Percentiles rank a stretch among this genome's conserved stretches.
Evolutionary conservation across 1,284 basidiomycete genomes (phyloP).

Genomic region (Cryptococcus sp.): DNA sequence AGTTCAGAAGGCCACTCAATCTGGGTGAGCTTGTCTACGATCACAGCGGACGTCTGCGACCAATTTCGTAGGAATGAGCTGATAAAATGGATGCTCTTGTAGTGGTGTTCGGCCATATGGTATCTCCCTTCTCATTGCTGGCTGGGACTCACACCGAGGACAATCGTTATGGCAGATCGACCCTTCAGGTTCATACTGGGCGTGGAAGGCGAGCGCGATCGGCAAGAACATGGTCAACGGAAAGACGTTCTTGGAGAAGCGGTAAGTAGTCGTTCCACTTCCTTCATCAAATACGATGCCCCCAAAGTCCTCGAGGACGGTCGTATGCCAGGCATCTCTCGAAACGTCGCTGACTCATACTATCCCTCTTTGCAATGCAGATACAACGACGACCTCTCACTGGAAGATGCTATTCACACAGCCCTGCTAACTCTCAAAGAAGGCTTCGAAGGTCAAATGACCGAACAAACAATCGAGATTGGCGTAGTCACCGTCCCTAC

Average conservation of each 20-base stretch:
- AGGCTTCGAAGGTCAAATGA: slow-evolving; percentile 99
- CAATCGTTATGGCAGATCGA: slow-evolving; percentile 97
- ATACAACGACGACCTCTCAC: slow-evolving; percentile 98
- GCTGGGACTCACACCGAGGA: slow-evolving; percentile 89
- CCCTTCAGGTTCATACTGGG: slow-evolving; percentile 98
- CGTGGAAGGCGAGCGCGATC: slow-evolving; percentile 99
- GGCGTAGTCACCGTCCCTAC: slow-evolving; percentile 90
- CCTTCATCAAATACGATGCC: background rate
- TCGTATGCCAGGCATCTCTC: background rate
- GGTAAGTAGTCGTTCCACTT: slow-evolving; percentile 59
- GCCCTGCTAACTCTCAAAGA: slow-evolving; percentile 98
- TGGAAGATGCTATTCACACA: slow-evolving; percentile 99
- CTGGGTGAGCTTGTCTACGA: slow-evolving; percentile 67
- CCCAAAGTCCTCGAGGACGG: background rate
- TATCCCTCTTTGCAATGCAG: slow-evolving; percentile 54
- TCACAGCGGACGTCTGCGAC: slow-evolving; percentile 3
- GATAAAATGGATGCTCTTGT: slow-evolving; percentile 6
- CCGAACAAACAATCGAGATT: slow-evolving; percentile 99
- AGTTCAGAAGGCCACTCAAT: slow-evolving; percentile 99
- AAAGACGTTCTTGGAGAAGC: slow-evolving; percentile 98
- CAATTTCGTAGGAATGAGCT: background rate
- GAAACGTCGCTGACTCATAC: background rate
- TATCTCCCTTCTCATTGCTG: slow-evolving; percentile 93
- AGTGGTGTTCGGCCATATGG: slow-evolving; percentile 98
- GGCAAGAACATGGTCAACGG: slow-evolving; percentile 99